phyloP scores from a whole-genome alignment of 345 rosid species.

The Brassica cretica region DNA sequence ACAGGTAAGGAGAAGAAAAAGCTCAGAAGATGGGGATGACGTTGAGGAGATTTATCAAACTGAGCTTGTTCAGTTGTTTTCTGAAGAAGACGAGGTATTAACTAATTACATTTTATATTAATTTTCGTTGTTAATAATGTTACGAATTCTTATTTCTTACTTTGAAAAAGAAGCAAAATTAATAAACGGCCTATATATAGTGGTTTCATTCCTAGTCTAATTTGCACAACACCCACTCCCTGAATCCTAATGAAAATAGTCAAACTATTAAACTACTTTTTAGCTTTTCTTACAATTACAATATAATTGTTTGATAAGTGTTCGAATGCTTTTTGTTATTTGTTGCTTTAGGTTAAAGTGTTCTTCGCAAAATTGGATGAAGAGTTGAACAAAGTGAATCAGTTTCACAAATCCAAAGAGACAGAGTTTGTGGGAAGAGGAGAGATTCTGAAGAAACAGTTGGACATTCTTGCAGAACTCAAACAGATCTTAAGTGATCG shows the following conservation, averaged over 20 bases:
- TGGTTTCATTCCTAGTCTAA: constrained; percentile 28
- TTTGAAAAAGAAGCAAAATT: constrained; percentile 6
- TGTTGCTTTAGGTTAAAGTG: constrained; percentile 52
- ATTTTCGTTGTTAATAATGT: neutral
- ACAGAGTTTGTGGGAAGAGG: constrained; percentile 82
- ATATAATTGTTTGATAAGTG: neutral
- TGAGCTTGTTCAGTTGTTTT: constrained; percentile 81
- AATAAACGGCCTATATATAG: constrained; percentile 10
- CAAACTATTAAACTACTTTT: constrained; percentile 1
- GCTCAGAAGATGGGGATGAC: constrained; percentile 52
- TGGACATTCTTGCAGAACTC: constrained; percentile 61
- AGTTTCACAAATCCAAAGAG: constrained; percentile 72
- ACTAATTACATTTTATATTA: neutral
- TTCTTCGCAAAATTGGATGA: constrained; percentile 72
- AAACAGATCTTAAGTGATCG: constrained; percentile 57
- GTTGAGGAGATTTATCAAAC: constrained; percentile 64
- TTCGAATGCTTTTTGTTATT: neutral
- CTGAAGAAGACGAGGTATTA: constrained; percentile 93
- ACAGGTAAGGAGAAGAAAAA: constrained; percentile 60
- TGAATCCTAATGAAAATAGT: constrained; percentile 9
- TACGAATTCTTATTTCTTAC: neutral
- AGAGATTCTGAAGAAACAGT: constrained; percentile 69
- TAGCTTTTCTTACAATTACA: neutral
- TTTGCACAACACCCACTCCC: constrained; percentile 23
- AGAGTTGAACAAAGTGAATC: constrained; percentile 86